These are phyloP conservation scores for Hydnum rufescens DNA, from an alignment of 768 basidiomycete genomes.

Conservation along the genomic window DNA sequence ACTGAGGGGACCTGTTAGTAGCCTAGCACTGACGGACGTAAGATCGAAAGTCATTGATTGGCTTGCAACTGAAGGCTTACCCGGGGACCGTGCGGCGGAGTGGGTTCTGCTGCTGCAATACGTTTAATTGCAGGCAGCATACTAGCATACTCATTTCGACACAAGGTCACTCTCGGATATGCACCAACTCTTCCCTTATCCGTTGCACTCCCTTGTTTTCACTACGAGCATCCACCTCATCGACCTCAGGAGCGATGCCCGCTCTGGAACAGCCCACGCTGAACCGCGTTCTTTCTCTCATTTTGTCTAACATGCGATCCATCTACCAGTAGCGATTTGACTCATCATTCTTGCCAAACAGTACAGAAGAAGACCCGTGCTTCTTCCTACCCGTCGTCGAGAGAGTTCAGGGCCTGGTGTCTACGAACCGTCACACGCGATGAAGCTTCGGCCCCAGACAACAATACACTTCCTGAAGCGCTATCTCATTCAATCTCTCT, in stretches of 20 bases:
- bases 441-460: too few species aligned
- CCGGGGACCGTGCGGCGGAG: slow-evolving; percentile 45
- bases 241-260: slow-evolving; percentile 6
- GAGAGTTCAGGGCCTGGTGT: too few species aligned
- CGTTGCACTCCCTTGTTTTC: slow-evolving; percentile 44
- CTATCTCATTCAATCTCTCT: too few species aligned
- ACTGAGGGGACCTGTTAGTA: too few species aligned
- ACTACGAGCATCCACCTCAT: slow-evolving; percentile 17
- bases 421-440: too few species aligned
- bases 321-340: slow-evolving; percentile 40
- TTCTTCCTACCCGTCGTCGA: too few species aligned
- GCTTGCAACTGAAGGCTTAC: slow-evolving; percentile 52
- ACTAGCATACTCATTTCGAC: too few species aligned
- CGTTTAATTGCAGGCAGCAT: too few species aligned
- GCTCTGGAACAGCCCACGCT: slow-evolving; percentile 23
- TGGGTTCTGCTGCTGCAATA: slow-evolving; percentile 61
- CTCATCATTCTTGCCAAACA: slow-evolving; percentile 38
- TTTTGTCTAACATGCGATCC: slow-evolving; percentile 38
- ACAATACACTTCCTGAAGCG: too few species aligned
- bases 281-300: slow-evolving; percentile 34
- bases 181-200: slow-evolving; percentile 49
- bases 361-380: slow-evolving; percentile 48
- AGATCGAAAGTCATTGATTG: slow-evolving; percentile 43
- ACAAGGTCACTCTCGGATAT: slow-evolving; percentile 37
- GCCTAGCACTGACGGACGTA: too few species aligned